Conservation (phyloP, 768 basidiomycete species). For the Lentinus brumalis region DNA sequence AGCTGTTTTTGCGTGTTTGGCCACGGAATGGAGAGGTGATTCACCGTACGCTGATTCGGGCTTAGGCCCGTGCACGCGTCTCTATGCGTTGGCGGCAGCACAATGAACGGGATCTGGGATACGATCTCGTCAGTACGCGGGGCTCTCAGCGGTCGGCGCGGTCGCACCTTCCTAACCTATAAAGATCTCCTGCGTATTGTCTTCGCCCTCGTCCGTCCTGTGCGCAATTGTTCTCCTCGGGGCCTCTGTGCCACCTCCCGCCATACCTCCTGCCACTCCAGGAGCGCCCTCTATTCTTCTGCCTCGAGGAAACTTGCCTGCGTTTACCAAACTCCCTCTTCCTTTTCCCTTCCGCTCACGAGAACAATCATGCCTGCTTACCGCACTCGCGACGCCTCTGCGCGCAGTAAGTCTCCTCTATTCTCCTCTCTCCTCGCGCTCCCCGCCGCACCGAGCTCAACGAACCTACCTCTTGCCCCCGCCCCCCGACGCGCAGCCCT, state of each 20-base stretch:
- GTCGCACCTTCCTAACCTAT: constrained; percentile 31
- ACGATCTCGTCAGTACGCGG: constrained; percentile 21
- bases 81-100: constrained; percentile 13
- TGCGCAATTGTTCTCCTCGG: constrained; percentile 64
- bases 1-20: constrained; percentile 27
- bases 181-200: constrained; percentile 35
- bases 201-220: constrained; percentile 49
- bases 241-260: constrained; percentile 53
- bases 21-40: constrained; percentile 23
- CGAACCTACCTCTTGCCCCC: constrained; percentile 19
- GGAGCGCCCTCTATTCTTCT: constrained; percentile 38
- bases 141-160: constrained; percentile 26
- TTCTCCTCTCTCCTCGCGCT: background rate
- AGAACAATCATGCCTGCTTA: constrained; percentile 71
- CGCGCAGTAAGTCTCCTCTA: constrained; percentile 42
- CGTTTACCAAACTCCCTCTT: constrained; percentile 32
- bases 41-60: constrained; percentile 24
- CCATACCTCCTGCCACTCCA: constrained; percentile 43
- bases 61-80: constrained; percentile 22
- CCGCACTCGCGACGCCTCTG: constrained; percentile 75
- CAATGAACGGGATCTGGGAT: constrained; percentile 27
- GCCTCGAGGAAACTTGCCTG: constrained; percentile 30
- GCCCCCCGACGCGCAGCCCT: constrained; percentile 49
- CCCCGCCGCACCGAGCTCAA: background rate
- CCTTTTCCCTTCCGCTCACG: constrained; percentile 28